phyloP scores from a whole-genome alignment of 495 filamentous ascomycete genomes.

The Immersiella caudata region DNA sequence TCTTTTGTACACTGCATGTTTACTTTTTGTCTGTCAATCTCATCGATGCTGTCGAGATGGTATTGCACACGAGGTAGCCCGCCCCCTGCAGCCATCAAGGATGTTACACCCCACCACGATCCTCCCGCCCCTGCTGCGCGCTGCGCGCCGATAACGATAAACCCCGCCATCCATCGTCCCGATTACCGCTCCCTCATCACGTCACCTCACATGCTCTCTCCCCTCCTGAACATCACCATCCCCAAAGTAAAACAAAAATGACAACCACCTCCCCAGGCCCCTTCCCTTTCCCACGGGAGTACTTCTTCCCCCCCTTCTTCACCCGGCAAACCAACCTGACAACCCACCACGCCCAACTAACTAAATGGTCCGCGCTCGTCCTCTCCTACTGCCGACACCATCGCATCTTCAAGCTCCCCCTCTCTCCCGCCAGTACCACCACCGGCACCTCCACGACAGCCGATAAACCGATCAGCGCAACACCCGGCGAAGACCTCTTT shows the following conservation, averaged over 20 bases:
- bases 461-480: neutral
- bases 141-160: slow-evolving; percentile 12
- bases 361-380: slow-evolving; percentile 84
- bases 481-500: slow-evolving; percentile 49
- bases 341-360: slow-evolving; percentile 75
- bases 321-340: slow-evolving; percentile 75
- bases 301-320: slow-evolving; percentile 76
- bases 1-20: too few species aligned
- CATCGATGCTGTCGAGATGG: too few species aligned
- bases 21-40: too few species aligned
- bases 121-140: neutral
- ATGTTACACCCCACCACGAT: neutral
- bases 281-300: slow-evolving; percentile 55
- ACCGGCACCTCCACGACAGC: neutral
- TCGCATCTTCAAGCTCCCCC: slow-evolving; percentile 68
- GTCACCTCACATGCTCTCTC: neutral
- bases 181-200: neutral
- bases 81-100: too few species aligned
- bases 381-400: slow-evolving; percentile 81
- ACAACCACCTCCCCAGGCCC: too few species aligned
- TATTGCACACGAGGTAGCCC: too few species aligned
- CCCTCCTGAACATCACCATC: neutral
- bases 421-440: slow-evolving; percentile 55
- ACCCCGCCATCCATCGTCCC: slow-evolving; percentile 9
- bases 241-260: slow-evolving; percentile 26